phyloP scores from a whole-genome alignment of 2,329 filamentous ascomycete species.

The Dothistroma pini region DNA sequence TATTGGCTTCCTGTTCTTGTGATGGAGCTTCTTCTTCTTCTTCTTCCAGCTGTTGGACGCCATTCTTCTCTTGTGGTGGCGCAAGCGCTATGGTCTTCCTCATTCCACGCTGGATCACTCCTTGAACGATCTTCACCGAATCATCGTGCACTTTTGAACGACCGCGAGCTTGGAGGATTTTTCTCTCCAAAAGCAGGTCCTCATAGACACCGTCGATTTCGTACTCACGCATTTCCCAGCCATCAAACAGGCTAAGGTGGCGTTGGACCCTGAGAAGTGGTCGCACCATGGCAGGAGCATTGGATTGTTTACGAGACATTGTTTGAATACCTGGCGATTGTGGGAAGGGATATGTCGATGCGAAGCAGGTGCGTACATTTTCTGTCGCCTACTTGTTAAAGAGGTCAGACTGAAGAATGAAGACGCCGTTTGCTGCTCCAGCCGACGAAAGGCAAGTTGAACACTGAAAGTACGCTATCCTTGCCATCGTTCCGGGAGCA shows the following conservation, averaged over 20 bases:
- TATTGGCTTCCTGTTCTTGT: not conserved
- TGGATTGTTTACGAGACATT: not conserved
- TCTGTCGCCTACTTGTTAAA: not conserved
- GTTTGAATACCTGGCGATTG: not conserved
- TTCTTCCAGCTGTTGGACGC: not conserved
- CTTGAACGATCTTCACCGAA: not conserved
- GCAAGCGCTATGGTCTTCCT: not conserved
- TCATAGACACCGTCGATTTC: not conserved
- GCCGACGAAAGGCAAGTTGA: not conserved
- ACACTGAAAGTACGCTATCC: not conserved
- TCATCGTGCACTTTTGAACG: not conserved
- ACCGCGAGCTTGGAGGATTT: not conserved
- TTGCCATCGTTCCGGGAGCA: not conserved
- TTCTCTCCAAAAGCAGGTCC: not conserved
- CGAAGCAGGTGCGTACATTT: too few relatives aligned
- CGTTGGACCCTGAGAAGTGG: not conserved
- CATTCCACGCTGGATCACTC: not conserved
- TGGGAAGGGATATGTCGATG: too few relatives aligned
- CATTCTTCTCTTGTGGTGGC: not conserved
- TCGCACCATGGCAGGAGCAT: not conserved
- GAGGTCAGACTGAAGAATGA: not conserved
- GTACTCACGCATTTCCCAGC: not conserved
- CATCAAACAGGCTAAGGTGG: not conserved
- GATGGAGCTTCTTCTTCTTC: not conserved
- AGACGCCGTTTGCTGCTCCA: not conserved